These are phyloP conservation scores for Lunularia cruciata DNA, from an alignment of 225 moss, liverwort and hornwort species.

Conservation along the genomic window DNA sequence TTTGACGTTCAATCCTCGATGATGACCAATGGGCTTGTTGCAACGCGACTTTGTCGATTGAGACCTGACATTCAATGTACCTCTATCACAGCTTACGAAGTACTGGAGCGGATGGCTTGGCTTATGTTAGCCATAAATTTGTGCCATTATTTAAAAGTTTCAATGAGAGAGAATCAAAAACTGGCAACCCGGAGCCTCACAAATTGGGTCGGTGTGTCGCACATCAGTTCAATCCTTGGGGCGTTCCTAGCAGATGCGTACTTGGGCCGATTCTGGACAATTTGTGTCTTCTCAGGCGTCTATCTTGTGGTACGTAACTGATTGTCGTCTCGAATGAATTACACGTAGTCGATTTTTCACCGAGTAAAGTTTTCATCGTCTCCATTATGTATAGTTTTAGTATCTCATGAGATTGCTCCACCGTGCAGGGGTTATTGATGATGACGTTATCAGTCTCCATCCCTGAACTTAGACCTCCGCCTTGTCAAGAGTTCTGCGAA, in stretches of 20 bases:
- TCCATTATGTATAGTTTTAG: no score
- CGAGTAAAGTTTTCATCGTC: neutral
- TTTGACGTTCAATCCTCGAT: no score
- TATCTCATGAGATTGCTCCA: no score
- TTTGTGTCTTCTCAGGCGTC: slow-evolving; percentile 25
- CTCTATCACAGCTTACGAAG: slow-evolving; percentile 20
- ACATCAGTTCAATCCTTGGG: slow-evolving; percentile 29
- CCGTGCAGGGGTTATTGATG: slow-evolving; percentile 31
- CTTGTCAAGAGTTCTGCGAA: slow-evolving; percentile 10
- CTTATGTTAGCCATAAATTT: slow-evolving; percentile 21
- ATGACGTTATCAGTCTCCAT: slow-evolving; percentile 27
- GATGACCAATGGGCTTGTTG: no score
- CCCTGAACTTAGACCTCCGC: slow-evolving; percentile 9
- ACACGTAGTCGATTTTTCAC: no score
- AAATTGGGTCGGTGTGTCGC: slow-evolving; percentile 26
- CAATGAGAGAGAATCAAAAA: slow-evolving; percentile 14
- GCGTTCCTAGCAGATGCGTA: slow-evolving; percentile 38
- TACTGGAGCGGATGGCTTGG: slow-evolving; percentile 29
- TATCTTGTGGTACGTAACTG: slow-evolving; percentile 23
- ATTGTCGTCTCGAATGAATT: no score
- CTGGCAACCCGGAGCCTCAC: slow-evolving; percentile 13
- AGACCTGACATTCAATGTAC: no score
- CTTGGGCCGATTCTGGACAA: slow-evolving; percentile 35
- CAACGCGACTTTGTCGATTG: no score
- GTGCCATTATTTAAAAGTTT: slow-evolving; percentile 2